Evolutionary conservation across 306 rosid species (phyloP).

Genomic region (Prunus mira): DNA sequence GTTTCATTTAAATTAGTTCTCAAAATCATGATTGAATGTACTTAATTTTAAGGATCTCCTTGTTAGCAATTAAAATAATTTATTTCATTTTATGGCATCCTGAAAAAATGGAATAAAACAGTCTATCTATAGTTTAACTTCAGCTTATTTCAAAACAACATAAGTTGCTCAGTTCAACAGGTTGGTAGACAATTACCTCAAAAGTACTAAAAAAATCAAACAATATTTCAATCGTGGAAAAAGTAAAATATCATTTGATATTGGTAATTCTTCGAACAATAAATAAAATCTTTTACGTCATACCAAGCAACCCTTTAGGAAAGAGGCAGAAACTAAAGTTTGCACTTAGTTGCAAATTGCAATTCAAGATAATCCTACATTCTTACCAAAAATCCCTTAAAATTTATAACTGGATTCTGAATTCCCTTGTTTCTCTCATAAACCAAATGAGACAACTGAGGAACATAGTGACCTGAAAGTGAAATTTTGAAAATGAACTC

Average conservation of each 20-base stretch:
- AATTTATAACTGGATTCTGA: constrained; percentile 68
- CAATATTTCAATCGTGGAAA: background rate
- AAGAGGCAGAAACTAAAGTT: background rate
- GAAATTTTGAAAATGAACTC: constrained; percentile 12
- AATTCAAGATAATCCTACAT: constrained; percentile 10
- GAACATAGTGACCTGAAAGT: constrained; percentile 88
- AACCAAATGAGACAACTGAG: constrained; percentile 78
- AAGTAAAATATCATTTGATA: background rate
- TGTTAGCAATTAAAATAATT: background rate
- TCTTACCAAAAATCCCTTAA: constrained; percentile 90
- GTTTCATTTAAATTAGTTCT: background rate
- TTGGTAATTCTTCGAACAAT: background rate
- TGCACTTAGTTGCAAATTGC: background rate
- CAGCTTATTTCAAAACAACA: background rate
- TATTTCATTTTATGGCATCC: background rate
- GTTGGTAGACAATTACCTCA: background rate
- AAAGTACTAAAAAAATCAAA: background rate
- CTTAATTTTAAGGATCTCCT: background rate
- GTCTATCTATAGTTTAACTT: background rate
- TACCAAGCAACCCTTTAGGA: background rate
- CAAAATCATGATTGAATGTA: background rate
- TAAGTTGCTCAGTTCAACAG: background rate
- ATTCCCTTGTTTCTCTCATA: constrained; percentile 65
- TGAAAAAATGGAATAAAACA: background rate
- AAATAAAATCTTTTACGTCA: background rate